phyloP scores from a whole-genome alignment of 108 stramenopile species.

The Hondaea fermentalgiana region DNA sequence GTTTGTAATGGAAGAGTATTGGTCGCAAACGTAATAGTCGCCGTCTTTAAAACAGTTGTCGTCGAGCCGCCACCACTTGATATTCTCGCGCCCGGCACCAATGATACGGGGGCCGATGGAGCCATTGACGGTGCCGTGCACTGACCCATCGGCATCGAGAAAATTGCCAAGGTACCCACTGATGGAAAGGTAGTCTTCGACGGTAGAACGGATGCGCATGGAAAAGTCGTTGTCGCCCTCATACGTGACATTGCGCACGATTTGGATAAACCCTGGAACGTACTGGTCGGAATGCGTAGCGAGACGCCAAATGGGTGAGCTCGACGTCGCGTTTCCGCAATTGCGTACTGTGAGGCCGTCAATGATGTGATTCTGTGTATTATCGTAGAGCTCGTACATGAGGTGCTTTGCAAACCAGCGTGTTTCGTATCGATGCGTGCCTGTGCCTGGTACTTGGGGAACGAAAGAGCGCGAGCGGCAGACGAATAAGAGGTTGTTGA shows the following conservation, averaged over 20 bases:
- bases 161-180: not conserved
- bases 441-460: not conserved
- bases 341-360: not conserved
- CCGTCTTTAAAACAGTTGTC: not conserved
- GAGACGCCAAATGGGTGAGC: not conserved
- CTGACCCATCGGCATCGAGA: not conserved
- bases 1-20: not conserved
- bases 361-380: not conserved
- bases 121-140: not conserved
- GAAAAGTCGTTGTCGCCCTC: not conserved
- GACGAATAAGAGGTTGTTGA: not conserved
- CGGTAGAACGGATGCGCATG: not conserved
- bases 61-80: not conserved
- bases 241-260: not conserved
- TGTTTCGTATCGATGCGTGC: not conserved
- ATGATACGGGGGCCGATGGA: not conserved
- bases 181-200: not conserved
- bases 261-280: not conserved
- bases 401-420: not conserved
- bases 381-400: not conserved
- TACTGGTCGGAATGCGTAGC: not conserved
- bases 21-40: not conserved
- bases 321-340: not conserved
- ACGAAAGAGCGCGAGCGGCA: not conserved
- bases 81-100: not conserved